These are phyloP conservation scores for Phytophthora ramorum DNA, from an alignment of 352 stramenopile species.

Conservation along the genomic window DNA sequence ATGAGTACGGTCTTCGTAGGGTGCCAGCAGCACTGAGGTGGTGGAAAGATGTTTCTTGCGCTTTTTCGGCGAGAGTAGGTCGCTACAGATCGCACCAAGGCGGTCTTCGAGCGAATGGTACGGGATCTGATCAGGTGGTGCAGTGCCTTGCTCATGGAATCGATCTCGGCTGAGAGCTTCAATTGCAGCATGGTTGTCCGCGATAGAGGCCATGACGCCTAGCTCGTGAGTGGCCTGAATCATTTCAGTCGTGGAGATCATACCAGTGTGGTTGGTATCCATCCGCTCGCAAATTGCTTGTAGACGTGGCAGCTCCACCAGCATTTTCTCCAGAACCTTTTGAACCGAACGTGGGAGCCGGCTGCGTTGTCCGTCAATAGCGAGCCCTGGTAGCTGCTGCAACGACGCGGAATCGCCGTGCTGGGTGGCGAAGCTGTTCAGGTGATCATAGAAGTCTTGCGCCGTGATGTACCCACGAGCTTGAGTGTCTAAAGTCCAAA, in stretches of 20 bases:
- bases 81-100: constrained; percentile 62
- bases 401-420: constrained; percentile 16
- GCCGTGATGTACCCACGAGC: constrained; percentile 64
- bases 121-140: constrained; percentile 39
- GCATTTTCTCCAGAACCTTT: constrained; percentile 77
- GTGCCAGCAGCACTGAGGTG: constrained; percentile 68
- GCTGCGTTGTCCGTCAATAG: constrained; percentile 22
- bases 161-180: constrained; percentile 37
- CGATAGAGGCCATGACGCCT: constrained; percentile 61
- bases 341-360: constrained; percentile 62
- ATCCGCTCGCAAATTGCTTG: constrained; percentile 57
- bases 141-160: background rate
- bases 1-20: constrained; percentile 49
- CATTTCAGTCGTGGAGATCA: constrained; percentile 53
- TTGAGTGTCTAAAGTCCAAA: constrained; percentile 76
- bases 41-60: constrained; percentile 73
- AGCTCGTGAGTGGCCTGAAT: constrained; percentile 65
- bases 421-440: constrained; percentile 46
- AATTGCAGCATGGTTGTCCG: constrained; percentile 66
- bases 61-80: constrained; percentile 73
- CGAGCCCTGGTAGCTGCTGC: constrained; percentile 42
- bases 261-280: constrained; percentile 49
- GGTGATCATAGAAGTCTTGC: constrained; percentile 73
- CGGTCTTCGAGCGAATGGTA: constrained; percentile 56
- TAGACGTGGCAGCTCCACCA: constrained; percentile 50